Evolutionary conservation across 768 basidiomycete genomes (phyloP), one percentile per base, ranked within the genome.

Genomic region (Thelephora ganbajun): DNA sequence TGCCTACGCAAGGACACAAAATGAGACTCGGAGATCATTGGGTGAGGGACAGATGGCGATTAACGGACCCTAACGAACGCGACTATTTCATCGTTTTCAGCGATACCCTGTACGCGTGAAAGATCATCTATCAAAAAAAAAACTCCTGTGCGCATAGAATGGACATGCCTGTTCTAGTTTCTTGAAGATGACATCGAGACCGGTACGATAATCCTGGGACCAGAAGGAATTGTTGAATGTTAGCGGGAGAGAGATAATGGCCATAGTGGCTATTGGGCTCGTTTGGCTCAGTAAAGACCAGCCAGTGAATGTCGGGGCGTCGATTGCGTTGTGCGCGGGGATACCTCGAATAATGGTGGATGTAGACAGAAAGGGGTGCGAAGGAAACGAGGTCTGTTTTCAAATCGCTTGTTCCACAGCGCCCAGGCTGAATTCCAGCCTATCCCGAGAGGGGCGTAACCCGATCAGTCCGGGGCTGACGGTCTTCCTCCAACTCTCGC

Each of bases 221-320:
- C 92, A 96, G 69, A 96, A 96, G 26, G 90, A 92, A 63, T 94
- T 93, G 48, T 73, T 78, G 61, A 96, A 96, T 13, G 76, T 75
- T 50, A 89, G 70, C n/a, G 91, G 91, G 58, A 93, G 77, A 39
- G 89, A 86, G 52, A 94, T 67, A 53, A 88, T 83, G 52, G 89
- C 83, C 91, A 93, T 92, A 59, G 47, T 61, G 22, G 14, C 16
- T 41, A 41, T 41, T 7, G 18, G 39, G 22, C 14, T 41, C 7
- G 39, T 41, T 30, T 30, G 26, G 26, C 26, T 30, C 26, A 30
- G 26, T 9, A 9, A 30, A 30, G 26, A 30, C 26, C 9, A 9
- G 26, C 26, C 26, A 4, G 26, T 9, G 26, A 9, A 4, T 9
- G 9, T 4, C 26, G 4, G 26, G 26, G 26, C n/a, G n/a, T n/a